Base-by-base conservation (phyloP, 2,329 filamentous ascomycete genomes). In the Fusarium sacchari region DNA sequence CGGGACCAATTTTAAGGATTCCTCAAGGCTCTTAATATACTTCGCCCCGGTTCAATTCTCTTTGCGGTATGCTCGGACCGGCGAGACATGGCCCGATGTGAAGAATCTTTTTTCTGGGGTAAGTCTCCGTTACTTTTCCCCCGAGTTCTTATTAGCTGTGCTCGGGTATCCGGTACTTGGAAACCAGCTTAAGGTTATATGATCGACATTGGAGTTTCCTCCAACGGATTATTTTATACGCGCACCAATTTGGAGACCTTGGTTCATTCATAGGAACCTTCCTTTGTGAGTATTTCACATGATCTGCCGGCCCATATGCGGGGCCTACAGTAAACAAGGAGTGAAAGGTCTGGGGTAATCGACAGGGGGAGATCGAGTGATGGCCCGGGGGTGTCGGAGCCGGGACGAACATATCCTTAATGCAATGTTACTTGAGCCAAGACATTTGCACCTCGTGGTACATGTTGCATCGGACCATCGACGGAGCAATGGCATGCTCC, bases 241-340 rank as follows among this genome's bases (percentile, higher is more conserved):
- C 63, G 36, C 46, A 67, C 46, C 55, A 67, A 67, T 37, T 61
- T 67, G 28, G 22, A 7, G 34, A 18, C 36, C 30, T 46, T 67
- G 53, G 15, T 10, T 52, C 17, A 26, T 2, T 22, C 28, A 42
- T 20, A 26, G 12, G 40, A 67, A 67, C 53, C 46, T 61, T 52
- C 44, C 64, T 50, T 37, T 61, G 28, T 15, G 24, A 34, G 34
- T 8, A n/a, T 26, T 17, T 26, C 64, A 52, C 64, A 67, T 67
- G 64, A 61, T 67, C 40, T 52, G 20, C 46, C 20, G 53, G 22
- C 39, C 44, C 47, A 67, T 57, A 40, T 67, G 63, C 46, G 64
- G 64, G 64, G 64, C 59, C 24, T 15, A n/a, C 20, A 32, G 26
- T 15, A 14, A 11, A 24, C 7, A 30, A 26, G 20, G n/a, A 42